Evolutionary conservation across 306 rosid genomes (phyloP), one percentile per base, ranked within the genome.

Genomic region (Quercus ilex): DNA sequence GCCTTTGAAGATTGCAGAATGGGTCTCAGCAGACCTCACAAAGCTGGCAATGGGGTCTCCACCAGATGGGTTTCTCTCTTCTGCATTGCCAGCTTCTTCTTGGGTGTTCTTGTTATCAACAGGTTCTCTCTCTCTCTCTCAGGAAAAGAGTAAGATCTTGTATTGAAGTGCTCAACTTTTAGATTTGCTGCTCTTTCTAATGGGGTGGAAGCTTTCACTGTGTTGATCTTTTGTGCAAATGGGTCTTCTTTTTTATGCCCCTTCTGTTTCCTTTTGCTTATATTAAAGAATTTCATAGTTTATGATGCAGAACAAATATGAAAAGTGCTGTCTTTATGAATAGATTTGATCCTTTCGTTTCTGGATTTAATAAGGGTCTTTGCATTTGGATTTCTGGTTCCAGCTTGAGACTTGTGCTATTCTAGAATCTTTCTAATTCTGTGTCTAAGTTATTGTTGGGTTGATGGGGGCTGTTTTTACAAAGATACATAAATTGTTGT

Each of bases 81-180:
- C 49, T 88, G 92, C 88, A 77, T 88, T 77, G 80, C 81, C 70
- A 88, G 92, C 85, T 88, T 88, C 92, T 84, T 86, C 85, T 74
- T 88, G 67, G 92, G 92, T 65, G 74, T 86, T 79, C 82, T 88
- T 75, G 90, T 86, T 80, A 86, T 88, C 74, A 81, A 84, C 84
- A 88, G 92, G 92, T 35, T 58, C 13, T 28, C 13, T 28, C 49
- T 77, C 13, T 80, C 75, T 82, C 73, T 74, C 70, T 71, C 10
- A 43, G 56, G n/a, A 51, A 69, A 69, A 52, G 59, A 9, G 55
- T 56, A 41, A 64, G 82, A 82, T 85, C 86, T 85, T 65, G 55
- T 77, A 78, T 53, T 53, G 56, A 49, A 75, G 55, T 20, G 74
- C 70, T 84, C 77, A 30, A 74, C 77, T 74, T 20, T 38, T 56